Evolutionary conservation across 2,329 filamentous ascomycete species (phyloP), one percentile per base, ranked within the genome.

Genomic region (Alternaria sp.): DNA sequence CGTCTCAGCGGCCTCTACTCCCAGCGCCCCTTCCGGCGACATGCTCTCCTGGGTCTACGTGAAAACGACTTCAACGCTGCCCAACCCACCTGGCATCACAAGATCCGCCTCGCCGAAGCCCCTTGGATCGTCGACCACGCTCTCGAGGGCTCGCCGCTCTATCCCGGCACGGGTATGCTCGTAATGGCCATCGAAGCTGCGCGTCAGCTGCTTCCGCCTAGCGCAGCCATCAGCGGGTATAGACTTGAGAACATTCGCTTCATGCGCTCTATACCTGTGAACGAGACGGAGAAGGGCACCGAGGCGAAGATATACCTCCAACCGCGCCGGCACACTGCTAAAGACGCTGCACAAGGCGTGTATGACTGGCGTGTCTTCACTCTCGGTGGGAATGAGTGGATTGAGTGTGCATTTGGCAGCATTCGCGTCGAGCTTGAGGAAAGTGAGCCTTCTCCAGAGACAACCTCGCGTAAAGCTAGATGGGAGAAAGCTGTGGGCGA

Each of bases 111-210:
- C 0, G 73, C 80, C 10, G 78, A 82, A 5, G 73, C 76, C 2
- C 82, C 82, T 0, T 87, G 85, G 85, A 65, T 86, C 6, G 71
- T 73, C 1, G 82, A 86, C 59, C 84, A 87, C 56, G 72, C 81
- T 55, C 77, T 85, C 11, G 71, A 78, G 55, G 65, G 63, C 14
- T 56, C 71, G 4, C 55, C 47, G 4, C 60, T 62, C 18, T 79
- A 71, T 54, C 79, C 79, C 8, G 78, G 67, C 3, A 73, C 78
- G 0, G 79, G 78, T 2, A 75, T 77, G 56, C 26, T 81, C 3
- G 63, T 68, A 5, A 77, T 79, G 69, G 76, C 71, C 2, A 50
- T 80, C 5, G 78, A 81, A 68, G 79, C 75, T 10, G 68, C 64
- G 10, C 55, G 58, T 4, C 71, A 78, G 51, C 44, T 67, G 9